phyloP scores from a whole-genome alignment of 805 yeast species.

The Candida silvicultrix region DNA sequence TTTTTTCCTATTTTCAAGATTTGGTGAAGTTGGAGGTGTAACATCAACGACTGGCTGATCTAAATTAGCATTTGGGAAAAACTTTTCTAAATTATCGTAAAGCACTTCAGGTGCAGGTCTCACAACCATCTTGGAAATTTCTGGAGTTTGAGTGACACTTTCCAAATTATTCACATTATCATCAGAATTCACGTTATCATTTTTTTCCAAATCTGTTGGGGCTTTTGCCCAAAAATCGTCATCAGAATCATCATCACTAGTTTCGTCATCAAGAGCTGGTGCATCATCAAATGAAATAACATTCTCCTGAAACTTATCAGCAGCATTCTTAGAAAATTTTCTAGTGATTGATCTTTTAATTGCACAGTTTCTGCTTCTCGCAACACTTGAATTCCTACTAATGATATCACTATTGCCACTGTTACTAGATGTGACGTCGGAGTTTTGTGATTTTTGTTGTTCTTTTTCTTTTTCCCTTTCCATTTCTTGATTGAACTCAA shows the following conservation, averaged over 20 bases:
- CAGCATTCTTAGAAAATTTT: constrained; percentile 25
- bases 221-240: constrained; percentile 58
- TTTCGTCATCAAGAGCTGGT: constrained; percentile 41
- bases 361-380: neutral
- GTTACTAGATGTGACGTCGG: neutral
- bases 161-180: neutral
- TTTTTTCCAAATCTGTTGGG: constrained; percentile 20
- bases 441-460: too few species aligned
- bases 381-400: neutral
- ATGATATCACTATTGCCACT: constrained; percentile 1
- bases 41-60: constrained; percentile 88
- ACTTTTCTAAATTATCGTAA: constrained; percentile 84
- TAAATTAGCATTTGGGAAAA: constrained; percentile 87
- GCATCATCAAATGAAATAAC: constrained; percentile 69
- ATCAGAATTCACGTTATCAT: constrained; percentile 17
- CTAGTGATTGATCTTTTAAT: constrained; percentile 17
- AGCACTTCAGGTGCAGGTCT: constrained; percentile 95
- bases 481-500: constrained; percentile 1
- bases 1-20: constrained; percentile 8
- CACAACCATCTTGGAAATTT: constrained; percentile 50
- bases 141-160: constrained; percentile 6
- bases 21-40: constrained; percentile 52
- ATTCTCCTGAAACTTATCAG: constrained; percentile 64
- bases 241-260: constrained; percentile 36
- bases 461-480: neutral